Percentiles rank a stretch among this genome's conserved stretches.
These are phyloP conservation scores for Alloascoidea hylecoeti DNA, from an alignment of 805 yeast species.

Conservation along the genomic window DNA sequence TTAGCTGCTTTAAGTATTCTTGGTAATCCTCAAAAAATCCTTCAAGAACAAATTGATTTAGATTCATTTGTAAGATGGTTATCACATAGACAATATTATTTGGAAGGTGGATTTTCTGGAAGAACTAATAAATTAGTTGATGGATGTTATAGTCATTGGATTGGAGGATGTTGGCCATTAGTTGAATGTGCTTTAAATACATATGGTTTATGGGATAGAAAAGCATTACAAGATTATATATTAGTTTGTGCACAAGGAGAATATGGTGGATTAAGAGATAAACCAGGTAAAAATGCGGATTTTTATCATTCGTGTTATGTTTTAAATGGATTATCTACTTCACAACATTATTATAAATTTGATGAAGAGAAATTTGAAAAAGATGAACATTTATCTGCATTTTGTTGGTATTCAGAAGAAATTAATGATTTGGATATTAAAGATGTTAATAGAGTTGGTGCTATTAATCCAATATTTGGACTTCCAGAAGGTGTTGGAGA, in stretches of 20 bases:
- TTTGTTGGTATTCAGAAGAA: conserved; percentile 16
- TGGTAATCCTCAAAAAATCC: conserved; percentile 20
- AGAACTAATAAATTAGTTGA: conserved; percentile 89
- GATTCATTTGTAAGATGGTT: conserved; percentile 50
- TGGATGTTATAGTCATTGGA: conserved; percentile 95
- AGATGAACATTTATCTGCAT: conserved; percentile 12
- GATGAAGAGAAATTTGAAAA: conserved; percentile 8
- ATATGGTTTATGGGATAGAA: conserved; percentile 31
- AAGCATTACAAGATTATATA: conserved; percentile 49
- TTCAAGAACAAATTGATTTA: conserved; percentile 27
- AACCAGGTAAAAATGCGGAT: conserved; percentile 73
- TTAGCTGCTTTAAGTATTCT: conserved; percentile 44
- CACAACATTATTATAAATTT: conserved; percentile 28
- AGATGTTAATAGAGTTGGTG: conserved; percentile 10
- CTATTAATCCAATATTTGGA: conserved; percentile 46
- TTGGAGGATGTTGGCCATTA: conserved; percentile 63
- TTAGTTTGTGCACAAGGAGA: conserved; percentile 61
- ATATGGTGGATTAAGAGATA: conserved; percentile 73
- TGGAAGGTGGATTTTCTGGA: conserved; percentile 87
- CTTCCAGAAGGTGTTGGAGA: conserved; percentile 31
- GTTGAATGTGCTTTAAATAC: conserved; percentile 35
- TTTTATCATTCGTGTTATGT: conserved; percentile 87
- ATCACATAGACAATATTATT: conserved; percentile 44
- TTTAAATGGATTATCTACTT: conserved; percentile 55
- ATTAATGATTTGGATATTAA: conserved; percentile 6